Base-by-base conservation (phyloP, 2,329 filamentous ascomycete species). In the Ophiostoma pallidulum region DNA sequence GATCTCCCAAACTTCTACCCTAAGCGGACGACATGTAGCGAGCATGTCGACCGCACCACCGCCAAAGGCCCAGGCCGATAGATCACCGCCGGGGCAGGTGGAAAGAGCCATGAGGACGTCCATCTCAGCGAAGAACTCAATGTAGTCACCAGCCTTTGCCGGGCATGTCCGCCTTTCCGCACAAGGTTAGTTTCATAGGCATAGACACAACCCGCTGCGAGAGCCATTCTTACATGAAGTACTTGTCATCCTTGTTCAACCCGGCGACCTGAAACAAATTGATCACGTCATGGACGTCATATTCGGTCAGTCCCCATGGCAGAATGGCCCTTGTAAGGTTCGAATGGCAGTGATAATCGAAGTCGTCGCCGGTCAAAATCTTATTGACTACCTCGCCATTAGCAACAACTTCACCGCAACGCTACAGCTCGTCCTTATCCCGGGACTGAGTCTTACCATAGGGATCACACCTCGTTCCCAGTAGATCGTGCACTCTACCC, bases 191-290 rank as follows among this genome's bases (percentile, higher is more conserved):
- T n/a, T n/a, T n/a, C n/a, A n/a, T n/a, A n/a, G n/a, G n/a, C n/a
- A n/a, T n/a, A n/a, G n/a, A n/a, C n/a, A n/a, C n/a, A n/a, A n/a
- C n/a, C n/a, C n/a, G n/a, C n/a, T n/a, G n/a, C n/a, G n/a, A n/a
- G n/a, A n/a, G n/a, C n/a, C n/a, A n/a, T 8, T 13, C 41, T 49
- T 72, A 78, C 74, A 94, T 94, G 51, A 86, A 90, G 55, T 90
- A 91, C 45, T 79, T 74, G 0, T 84, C 86, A 51, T 82, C 59
- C 45, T 75, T 70, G 57, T 92, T 82, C 40, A 92, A 61, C 0
- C 86, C 86, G 0, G 87, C 92, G 7, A 90, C 85, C 62, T 94
- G 87, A 60, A 94, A 92, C 3, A 94, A 71, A 58, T 94, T 94
- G 46, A 94, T 72, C 0, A 94, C 86, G 61, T 94, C 86, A 58